phyloP scores from a whole-genome alignment of 371 early-diverging fungal species.

The Mucor ambiguus region DNA sequence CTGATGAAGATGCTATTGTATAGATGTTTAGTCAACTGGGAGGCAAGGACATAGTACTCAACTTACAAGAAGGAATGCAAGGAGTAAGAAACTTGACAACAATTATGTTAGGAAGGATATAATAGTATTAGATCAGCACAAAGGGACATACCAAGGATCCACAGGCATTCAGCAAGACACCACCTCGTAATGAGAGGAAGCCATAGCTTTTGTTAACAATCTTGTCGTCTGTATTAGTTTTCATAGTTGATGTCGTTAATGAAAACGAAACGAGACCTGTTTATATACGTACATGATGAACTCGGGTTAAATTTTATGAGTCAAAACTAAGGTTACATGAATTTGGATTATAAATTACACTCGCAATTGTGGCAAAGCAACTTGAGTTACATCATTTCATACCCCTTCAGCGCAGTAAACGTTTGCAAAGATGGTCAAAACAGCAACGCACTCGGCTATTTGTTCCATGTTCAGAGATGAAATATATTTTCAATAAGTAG shows the following conservation, averaged over 20 bases:
- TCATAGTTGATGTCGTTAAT: not conserved
- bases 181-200: not conserved
- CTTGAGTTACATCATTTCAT: not conserved
- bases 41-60: not conserved
- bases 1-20: not conserved
- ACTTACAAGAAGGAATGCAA: not conserved
- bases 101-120: not conserved
- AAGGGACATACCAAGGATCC: not conserved
- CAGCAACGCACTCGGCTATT: not conserved
- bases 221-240: not conserved
- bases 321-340: not conserved
- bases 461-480: not conserved
- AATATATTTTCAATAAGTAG: not conserved
- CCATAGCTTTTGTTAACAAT: not conserved
- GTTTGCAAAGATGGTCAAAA: not conserved
- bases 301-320: not conserved
- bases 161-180: not conserved
- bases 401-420: not conserved
- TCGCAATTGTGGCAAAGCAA: not conserved
- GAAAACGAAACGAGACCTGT: not conserved
- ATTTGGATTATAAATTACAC: not conserved
- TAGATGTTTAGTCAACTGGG: not conserved
- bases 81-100: not conserved
- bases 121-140: not conserved
- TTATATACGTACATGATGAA: not conserved